Conservation (phyloP, 225 moss, liverwort and hornwort species). For the Sphagnum tenellum region DNA sequence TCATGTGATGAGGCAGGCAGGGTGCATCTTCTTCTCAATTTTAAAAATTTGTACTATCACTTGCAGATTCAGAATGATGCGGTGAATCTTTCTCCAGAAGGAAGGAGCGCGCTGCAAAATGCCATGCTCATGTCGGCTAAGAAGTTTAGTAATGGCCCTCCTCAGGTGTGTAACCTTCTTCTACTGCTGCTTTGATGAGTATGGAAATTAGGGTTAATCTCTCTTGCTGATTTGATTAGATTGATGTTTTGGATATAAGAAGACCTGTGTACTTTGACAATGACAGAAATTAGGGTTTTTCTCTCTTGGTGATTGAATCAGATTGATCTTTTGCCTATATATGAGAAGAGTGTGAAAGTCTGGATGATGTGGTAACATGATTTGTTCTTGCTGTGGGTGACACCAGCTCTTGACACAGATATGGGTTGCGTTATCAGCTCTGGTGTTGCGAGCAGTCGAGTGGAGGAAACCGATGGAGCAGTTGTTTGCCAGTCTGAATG, state of each 20-base stretch:
- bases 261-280: too few relatives aligned
- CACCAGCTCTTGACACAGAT: constrained; percentile 88
- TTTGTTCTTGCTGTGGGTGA: constrained; percentile 1
- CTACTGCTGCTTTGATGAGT: too few relatives aligned
- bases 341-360: background rate
- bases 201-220: too few relatives aligned
- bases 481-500: constrained; percentile 79
- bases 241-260: too few relatives aligned
- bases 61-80: constrained; percentile 83
- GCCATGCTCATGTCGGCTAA: constrained; percentile 80
- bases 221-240: too few relatives aligned
- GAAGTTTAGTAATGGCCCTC: constrained; percentile 82
- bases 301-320: too few relatives aligned
- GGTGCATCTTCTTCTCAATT: background rate
- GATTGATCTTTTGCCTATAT: too few relatives aligned
- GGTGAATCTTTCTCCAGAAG: constrained; percentile 65
- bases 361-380: constrained; percentile 14
- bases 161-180: constrained; percentile 46
- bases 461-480: constrained; percentile 79
- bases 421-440: constrained; percentile 87
- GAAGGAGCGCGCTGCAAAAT: constrained; percentile 74
- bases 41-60: constrained; percentile 5
- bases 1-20: too few relatives aligned
- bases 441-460: constrained; percentile 78
- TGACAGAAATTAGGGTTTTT: too few relatives aligned